Base-by-base conservation (phyloP, 2,329 filamentous ascomycete species). In the Aspergillus sp. region DNA sequence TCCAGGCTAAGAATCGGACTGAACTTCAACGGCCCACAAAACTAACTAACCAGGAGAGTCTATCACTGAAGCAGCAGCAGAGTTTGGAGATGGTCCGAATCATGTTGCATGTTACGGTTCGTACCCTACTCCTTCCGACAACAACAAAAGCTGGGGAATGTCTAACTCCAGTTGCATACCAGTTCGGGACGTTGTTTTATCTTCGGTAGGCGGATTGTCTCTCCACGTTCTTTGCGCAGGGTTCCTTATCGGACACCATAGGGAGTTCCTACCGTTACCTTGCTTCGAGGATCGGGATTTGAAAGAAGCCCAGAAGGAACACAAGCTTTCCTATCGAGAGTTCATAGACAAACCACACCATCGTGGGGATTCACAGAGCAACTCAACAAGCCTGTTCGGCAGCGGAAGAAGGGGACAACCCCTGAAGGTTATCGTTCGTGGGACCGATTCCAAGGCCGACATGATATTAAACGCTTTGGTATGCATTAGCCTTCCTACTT, bases 381-480 rank as follows among this genome's bases (percentile, higher is more conserved):
- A 35, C 9, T 30, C 47, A 17, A 53, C 57, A n/a, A n/a, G 41
- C 16, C 30, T 55, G 2, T 63, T 61, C 36, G 62, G 58, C 20
- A 57, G 51, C 35, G 58, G 61, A 14, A 64, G 60, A 44, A 55
- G 64, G 49, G 56, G 63, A 22, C 65, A 71, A 45, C 70, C 67
- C 9, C 62, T 78, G 50, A 71, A 70, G 47, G 63, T 77, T 19
- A 65, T 79, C 3, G 59, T 69, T 41, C 69, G 71, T 22, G 70
- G 70, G 9, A 65, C 68, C 9, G 71, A 76, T 59, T 60, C 63
- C 46, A 68, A 70, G 36, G 73, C 70, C 1, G 73, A 81, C 56
- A 60, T 57, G 49, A 68, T 81, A 19, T 65, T 81, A 4, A 69
- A 78, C 55, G 73, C 76, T 62, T 67, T 81, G 54, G 79, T 80